Percentiles rank a stretch among this genome's conserved stretches.
Evolutionary conservation across 805 yeast species (phyloP).

Genomic region (Tanozyma kutaoensis): DNA sequence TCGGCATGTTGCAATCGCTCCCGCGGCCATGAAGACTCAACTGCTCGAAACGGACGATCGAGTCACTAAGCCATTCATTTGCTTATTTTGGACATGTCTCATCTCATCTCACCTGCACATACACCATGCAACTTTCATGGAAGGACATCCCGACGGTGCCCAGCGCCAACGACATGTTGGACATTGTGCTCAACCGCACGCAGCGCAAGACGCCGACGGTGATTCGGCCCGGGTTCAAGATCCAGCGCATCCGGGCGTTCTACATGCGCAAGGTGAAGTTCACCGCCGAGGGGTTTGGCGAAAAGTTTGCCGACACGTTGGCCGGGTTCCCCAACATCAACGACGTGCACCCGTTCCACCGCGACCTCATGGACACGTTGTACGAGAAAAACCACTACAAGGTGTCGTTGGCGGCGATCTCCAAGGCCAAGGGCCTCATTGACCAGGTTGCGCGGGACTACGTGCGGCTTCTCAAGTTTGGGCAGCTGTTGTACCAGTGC

Average conservation of each 20-base stretch:
- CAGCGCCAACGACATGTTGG: conserved; percentile 83
- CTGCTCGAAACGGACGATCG: too few species aligned
- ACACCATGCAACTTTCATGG: conserved; percentile 96
- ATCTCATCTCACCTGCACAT: not conserved
- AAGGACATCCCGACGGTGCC: conserved; percentile 96
- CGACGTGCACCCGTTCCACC: conserved; percentile 96
- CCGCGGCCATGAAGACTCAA: too few species aligned
- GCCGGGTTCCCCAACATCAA: conserved; percentile 91
- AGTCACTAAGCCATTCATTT: too few species aligned
- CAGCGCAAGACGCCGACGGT: conserved; percentile 99
- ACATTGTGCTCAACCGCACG: conserved; percentile 91
- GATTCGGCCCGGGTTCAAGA: conserved; percentile 90
- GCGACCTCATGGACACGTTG: conserved; percentile 94
- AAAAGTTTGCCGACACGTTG: conserved; percentile 77
- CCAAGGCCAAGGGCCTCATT: conserved; percentile 84
- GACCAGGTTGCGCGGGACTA: conserved; percentile 97
- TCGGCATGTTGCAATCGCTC: too few species aligned
- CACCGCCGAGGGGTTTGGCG: conserved; percentile 92
- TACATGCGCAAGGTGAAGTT: conserved; percentile 97
- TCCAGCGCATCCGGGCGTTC: conserved; percentile 91
- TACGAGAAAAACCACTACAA: conserved; percentile 98
- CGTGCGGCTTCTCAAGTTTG: conserved; percentile 85
- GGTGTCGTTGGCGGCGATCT: conserved; percentile 88
- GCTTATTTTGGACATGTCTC: too few species aligned
- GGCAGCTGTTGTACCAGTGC: conserved; percentile 97